Base-by-base conservation (phyloP, 1,284 basidiomycete genomes). In the Vanrija sp. region DNA sequence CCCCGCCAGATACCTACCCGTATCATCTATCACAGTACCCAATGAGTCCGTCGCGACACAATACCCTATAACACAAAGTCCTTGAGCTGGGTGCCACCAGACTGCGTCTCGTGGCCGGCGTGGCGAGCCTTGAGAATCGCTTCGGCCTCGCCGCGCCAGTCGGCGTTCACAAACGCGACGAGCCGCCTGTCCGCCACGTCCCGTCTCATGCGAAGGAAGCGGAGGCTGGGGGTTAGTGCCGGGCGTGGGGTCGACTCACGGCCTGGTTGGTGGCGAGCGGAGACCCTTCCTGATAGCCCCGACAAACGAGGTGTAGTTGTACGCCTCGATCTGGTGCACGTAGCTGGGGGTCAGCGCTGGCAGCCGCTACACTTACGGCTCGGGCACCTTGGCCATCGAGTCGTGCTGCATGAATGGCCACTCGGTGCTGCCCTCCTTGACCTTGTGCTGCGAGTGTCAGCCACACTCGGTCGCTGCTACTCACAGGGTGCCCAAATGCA, bases 141-240 rank as follows among this genome's bases (percentile, higher is more conserved):
- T 14, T 42, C 53, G 14, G 63, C 63, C 20, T 58, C 55, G 15
- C 41, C 22, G 9, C 53, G 45, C 63, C 63, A 65, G 54, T 65
- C 63, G 36, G 56, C 49, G 24, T 51, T 47, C 14, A 65, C 41
- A 31, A 47, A 63, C 36, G 60, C 55, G 20, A 5, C 14, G 3
- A 65, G 43, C 22, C 54, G 45, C 31, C 49, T 38, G 41, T 65
- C 61, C 10, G 57, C 51, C 7, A 51, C 48, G 10, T 61, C 57
- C 18, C 47, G 35, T 2, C 45, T 47, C 51, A 58, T 54, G 15
- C 54, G 49, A 4, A 53, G 51, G 31, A 31, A 31, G 31, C 31
- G 31, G 15, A 31, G 31, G 4, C 31, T 31, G 31, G 25, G 31
- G 12, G 31, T 31, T 12, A 31, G 31, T 4, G 15, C 12, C 12